Percentiles rank a stretch among this genome's conserved stretches.
These are phyloP conservation scores for Nemania abortiva DNA, from an alignment of 2,329 filamentous ascomycete species.

Conservation along the genomic window DNA sequence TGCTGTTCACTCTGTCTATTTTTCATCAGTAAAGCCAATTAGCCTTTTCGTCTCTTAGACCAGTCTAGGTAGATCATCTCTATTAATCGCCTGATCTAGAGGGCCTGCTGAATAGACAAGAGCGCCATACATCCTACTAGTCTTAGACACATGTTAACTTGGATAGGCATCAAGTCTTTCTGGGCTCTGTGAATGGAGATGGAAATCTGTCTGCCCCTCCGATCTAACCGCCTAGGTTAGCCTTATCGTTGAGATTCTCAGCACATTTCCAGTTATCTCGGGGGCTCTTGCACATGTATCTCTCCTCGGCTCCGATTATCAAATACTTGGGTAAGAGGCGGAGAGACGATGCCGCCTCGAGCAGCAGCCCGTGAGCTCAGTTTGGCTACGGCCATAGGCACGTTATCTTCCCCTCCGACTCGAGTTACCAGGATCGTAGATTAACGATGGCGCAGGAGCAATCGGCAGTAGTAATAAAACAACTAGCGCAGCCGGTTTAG, in stretches of 20 bases:
- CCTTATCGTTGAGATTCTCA: constrained; percentile 7
- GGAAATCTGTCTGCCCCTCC: neutral
- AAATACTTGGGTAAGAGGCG: constrained; percentile 10
- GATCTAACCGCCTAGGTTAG: neutral
- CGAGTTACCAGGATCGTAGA: neutral
- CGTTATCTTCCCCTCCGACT: constrained; percentile 21
- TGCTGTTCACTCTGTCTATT: neutral
- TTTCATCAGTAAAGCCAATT: constrained; percentile 1
- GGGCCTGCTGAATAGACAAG: constrained; percentile 23
- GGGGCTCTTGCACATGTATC: constrained; percentile 14
- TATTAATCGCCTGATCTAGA: constrained; percentile 1
- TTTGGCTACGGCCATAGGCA: constrained; percentile 47
- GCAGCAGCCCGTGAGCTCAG: constrained; percentile 45
- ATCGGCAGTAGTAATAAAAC: constrained; percentile 46
- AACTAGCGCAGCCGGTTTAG: constrained; percentile 45
- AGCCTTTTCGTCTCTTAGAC: neutral
- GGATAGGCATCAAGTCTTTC: constrained; percentile 5
- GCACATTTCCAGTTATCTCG: neutral
- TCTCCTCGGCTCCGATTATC: neutral
- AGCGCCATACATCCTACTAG: constrained; percentile 5
- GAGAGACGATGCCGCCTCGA: constrained; percentile 46
- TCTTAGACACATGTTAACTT: neutral
- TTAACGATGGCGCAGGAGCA: constrained; percentile 44
- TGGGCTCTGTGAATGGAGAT: constrained; percentile 15
- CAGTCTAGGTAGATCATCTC: constrained; percentile 14